These are phyloP conservation scores for Pestalotiopsis sp. DNA, from an alignment of 2,329 filamentous ascomycete species.

Conservation along the genomic window DNA sequence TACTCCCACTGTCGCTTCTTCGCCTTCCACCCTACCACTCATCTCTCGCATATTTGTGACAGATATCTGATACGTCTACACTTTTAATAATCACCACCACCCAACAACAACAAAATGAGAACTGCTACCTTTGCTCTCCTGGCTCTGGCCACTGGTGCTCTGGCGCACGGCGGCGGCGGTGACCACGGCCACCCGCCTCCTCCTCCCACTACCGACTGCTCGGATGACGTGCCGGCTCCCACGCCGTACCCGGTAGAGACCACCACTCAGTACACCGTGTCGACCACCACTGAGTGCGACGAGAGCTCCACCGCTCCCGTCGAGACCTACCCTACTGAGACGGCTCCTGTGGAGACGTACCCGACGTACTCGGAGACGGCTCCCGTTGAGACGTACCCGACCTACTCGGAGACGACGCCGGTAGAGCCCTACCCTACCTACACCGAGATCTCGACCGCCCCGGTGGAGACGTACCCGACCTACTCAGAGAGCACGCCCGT, in stretches of 20 bases:
- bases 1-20: constrained; percentile 3
- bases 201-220: not conserved
- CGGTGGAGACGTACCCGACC: not conserved
- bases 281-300: not conserved
- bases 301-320: constrained; percentile 2
- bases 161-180: not conserved
- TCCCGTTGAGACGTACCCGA: not conserved
- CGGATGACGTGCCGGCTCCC: not conserved
- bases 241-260: not conserved
- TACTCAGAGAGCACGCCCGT: not conserved
- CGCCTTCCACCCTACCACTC: not conserved
- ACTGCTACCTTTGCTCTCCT: constrained; percentile 2
- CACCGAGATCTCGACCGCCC: not conserved
- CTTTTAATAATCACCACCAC: not conserved
- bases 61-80: not conserved
- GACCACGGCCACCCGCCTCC: not conserved
- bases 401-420: not conserved
- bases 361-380: not conserved
- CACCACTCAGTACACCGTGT: not conserved
- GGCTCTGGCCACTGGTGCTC: constrained; percentile 11
- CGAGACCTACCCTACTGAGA: constrained; percentile 3
- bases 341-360: not conserved
- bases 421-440: not conserved
- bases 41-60: not conserved
- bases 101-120: constrained; percentile 9